Percentiles rank a stretch among this genome's conserved stretches.
Evolutionary conservation across 148 eudicot species (phyloP).

Genomic region (Heliosperma pusillum): DNA sequence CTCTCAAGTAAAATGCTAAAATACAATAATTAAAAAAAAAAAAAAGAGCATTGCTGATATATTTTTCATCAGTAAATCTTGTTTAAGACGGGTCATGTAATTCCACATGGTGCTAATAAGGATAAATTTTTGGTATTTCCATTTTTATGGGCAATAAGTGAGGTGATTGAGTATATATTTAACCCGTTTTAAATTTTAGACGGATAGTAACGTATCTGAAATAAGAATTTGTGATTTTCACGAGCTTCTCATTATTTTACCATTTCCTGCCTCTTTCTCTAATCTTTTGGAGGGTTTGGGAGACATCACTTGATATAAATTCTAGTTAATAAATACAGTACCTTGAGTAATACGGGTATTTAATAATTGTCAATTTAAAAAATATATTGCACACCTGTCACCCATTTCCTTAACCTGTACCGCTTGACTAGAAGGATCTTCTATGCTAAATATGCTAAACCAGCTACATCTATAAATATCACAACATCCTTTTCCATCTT

Average conservation of each 20-base stretch:
- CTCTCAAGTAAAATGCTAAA: background rate
- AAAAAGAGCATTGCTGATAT: too few species aligned
- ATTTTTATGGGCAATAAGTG: too few species aligned
- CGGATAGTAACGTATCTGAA: too few species aligned
- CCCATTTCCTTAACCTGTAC: conserved; percentile 25
- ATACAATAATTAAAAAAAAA: background rate
- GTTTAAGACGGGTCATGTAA: too few species aligned
- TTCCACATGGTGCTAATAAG: too few species aligned
- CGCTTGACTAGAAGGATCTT: conserved; percentile 30
- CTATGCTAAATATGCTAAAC: background rate
- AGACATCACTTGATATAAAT: background rate
- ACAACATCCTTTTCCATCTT: conserved; percentile 7
- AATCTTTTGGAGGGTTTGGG: conserved; percentile 3
- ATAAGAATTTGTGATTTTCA: too few species aligned
- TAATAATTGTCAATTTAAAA: conserved; percentile 6
- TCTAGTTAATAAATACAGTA: conserved; percentile 1
- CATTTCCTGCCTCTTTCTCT: conserved; percentile 7
- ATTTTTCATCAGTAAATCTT: too few species aligned
- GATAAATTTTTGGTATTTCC: too few species aligned
- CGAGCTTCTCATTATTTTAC: background rate
- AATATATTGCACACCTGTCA: conserved; percentile 25
- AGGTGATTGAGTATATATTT: too few species aligned
- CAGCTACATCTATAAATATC: conserved; percentile 22
- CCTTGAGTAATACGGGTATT: conserved; percentile 10
- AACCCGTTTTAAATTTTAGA: too few species aligned